Evolutionary conservation across 768 basidiomycete genomes (phyloP), one percentile per base, ranked within the genome.

Genomic region (Rhodosporidiobolus sp.): DNA sequence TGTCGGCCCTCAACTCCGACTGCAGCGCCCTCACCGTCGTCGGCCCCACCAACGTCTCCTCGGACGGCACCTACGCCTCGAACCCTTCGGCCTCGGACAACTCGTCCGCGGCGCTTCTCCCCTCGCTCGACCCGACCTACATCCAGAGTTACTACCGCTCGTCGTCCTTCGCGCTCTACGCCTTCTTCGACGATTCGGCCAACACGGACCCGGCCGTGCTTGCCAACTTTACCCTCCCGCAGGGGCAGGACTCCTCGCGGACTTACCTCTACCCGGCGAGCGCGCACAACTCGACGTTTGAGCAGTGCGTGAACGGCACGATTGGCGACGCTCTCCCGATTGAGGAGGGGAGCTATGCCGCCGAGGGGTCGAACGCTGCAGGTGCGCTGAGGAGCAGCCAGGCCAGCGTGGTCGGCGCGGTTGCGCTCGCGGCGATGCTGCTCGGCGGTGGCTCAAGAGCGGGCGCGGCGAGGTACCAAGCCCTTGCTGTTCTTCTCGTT

Each of bases 81-180:
- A n/a, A 22, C 34, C 58, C 58, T 10, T 26, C 20, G 3, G n/a
- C 54, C 1, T 17, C 30, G 4, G 32, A 28, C 26, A 69, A 69
- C 53, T 35, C 8, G 8, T 53, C 54, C 9, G 43, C 38, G 43
- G 17, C 43, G 9, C 61, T 69, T 0, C 32, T 69, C 1, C 67
- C 67, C 14, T 12, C 61, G 30, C 35, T 69, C 28, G n/a, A 61
- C 17, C 67, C 67, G 19, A 11, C 2, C 14, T 63, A 69, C 56
- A 30, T 49, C 34, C 32, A 20, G 1, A 16, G 53, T 2, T 69
- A 57, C 61, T 69, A 69, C 34, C 60, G 67, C 45, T 4, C 45
- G 6, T 69, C 67, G 5, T 69, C 67, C 11, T 69, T 69, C 35
- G 67, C 67, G 24, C 55, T 69, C 28, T 69, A 69, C 49, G 26